Evolutionary conservation across 768 basidiomycete genomes (phyloP), one percentile per base, ranked within the genome.

Genomic region (Mycena galopus): DNA sequence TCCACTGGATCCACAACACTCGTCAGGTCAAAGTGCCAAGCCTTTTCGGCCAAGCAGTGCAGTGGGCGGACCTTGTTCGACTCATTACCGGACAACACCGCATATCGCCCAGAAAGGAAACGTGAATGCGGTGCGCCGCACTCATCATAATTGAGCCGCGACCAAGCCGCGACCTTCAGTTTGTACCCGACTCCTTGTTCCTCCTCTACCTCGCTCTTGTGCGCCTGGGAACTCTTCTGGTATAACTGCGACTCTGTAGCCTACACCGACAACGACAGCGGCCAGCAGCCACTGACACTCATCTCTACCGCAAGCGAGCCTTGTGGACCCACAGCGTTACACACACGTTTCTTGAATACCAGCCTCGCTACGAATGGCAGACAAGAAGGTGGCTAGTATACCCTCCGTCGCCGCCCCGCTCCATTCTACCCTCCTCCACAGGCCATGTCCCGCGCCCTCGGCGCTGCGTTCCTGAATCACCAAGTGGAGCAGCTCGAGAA

Each of bases 401-500:
- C n/a, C n/a, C 17, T 50, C 58, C 47, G 17, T 51, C 61, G 60
- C n/a, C 44, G 21, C 7, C 6, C 17, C n/a, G n/a, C 44, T 21
- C n/a, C 3, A 8, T 47, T 5, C 2, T 2, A 21, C 44, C 3
- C 6, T 47, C 9, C 6, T 44, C 21, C 6, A n/a, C 80, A 93
- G 50, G 93, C 93, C 68, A 94, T 96, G 93, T 95, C 94, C 67
- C 89, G 91, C 73, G 94, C 95, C 1, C 89, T 96, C 44, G 95
- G 95, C 23, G 94, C 94, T 32, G 95, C 95, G 3, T 95, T 95
- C 79, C 88, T 96, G 70, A 93, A 88, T 73, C 94, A 96, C 76
- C 94, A 96, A 77, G 95, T 96, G 53, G 93, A 95, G 76, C 93
- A 95, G 78, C 91, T 96, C 65, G 94, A 96, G 84, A 92, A 93